Percentiles rank a stretch among this genome's conserved stretches.
Evolutionary conservation across 352 stramenopile species (phyloP).

Genomic region (Pythium rishiriense): DNA sequence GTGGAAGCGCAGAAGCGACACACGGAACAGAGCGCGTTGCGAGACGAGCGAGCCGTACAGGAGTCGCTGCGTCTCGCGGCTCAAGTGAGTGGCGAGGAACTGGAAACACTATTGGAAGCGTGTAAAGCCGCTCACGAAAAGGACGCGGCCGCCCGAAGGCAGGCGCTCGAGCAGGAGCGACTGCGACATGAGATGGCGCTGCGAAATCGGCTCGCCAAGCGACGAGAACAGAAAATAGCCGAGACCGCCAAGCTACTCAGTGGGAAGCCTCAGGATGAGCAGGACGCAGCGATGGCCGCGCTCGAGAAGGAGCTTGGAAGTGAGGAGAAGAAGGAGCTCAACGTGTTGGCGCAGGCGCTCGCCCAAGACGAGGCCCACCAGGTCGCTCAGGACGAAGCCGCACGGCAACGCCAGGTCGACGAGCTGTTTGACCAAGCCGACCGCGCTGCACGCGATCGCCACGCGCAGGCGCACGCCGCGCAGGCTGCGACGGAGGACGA

Average conservation of each 20-base stretch:
- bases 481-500: slow-evolving; percentile 40
- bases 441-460: not conserved
- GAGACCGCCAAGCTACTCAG: not conserved
- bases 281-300: not conserved
- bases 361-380: slow-evolving; percentile 7
- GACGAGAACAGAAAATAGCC: slow-evolving; percentile 2
- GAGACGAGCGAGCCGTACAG: not conserved
- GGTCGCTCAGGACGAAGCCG: slow-evolving; percentile 11
- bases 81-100: slow-evolving; percentile 1
- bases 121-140: slow-evolving; percentile 4
- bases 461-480: slow-evolving; percentile 9
- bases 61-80: not conserved
- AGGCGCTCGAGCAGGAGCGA: slow-evolving; percentile 10
- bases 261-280: not conserved
- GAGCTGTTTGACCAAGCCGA: slow-evolving; percentile 29
- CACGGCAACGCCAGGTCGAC: slow-evolving; percentile 40
- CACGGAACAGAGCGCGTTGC: not conserved
- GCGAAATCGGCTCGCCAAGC: slow-evolving; percentile 16
- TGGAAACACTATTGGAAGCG: slow-evolving; percentile 10
- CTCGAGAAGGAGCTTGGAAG: not conserved
- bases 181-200: slow-evolving; percentile 12
- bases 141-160: not conserved
- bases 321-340: slow-evolving; percentile 6
- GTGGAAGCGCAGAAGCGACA: not conserved
- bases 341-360: not conserved